These are phyloP conservation scores for Aspergillus homomorphus DNA, from an alignment of 495 filamentous ascomycete genomes.

Conservation along the genomic window DNA sequence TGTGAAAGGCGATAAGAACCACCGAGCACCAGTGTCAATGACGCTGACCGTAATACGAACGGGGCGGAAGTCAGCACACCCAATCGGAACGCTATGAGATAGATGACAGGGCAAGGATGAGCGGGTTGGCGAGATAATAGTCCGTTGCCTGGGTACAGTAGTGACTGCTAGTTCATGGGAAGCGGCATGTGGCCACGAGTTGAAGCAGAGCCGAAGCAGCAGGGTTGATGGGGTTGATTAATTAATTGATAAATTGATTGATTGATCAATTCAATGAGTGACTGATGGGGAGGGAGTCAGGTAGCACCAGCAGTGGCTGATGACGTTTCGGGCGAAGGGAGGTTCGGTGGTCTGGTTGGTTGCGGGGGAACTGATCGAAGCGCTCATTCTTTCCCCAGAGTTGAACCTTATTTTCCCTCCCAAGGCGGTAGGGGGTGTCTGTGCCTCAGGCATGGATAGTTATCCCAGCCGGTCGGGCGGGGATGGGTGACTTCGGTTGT, in stretches of 20 bases:
- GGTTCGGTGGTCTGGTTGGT: constrained; percentile 5
- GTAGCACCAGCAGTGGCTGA: constrained; percentile 11
- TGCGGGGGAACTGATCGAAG: background rate
- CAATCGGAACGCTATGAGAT: background rate
- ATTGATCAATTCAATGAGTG: background rate
- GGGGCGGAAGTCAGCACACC: background rate
- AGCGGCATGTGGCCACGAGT: background rate
- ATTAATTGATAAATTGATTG: background rate
- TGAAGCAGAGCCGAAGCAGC: constrained; percentile 2
- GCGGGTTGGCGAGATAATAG: background rate
- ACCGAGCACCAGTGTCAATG: background rate
- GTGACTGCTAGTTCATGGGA: background rate
- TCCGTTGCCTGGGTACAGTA: background rate
- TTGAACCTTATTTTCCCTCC: background rate
- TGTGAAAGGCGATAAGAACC: background rate
- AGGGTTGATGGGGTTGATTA: background rate
- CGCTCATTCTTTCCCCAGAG: background rate
- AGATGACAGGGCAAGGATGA: constrained; percentile 1
- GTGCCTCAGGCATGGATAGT: constrained; percentile 15
- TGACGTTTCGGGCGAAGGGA: constrained; percentile 46
- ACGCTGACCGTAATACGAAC: background rate
- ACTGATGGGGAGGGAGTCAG: no score
- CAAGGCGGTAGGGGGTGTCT: background rate
- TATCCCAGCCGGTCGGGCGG: background rate
- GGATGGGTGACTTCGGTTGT: background rate